Base-by-base conservation (phyloP, 2,329 filamentous ascomycete species). In the Passalora sequoiae region DNA sequence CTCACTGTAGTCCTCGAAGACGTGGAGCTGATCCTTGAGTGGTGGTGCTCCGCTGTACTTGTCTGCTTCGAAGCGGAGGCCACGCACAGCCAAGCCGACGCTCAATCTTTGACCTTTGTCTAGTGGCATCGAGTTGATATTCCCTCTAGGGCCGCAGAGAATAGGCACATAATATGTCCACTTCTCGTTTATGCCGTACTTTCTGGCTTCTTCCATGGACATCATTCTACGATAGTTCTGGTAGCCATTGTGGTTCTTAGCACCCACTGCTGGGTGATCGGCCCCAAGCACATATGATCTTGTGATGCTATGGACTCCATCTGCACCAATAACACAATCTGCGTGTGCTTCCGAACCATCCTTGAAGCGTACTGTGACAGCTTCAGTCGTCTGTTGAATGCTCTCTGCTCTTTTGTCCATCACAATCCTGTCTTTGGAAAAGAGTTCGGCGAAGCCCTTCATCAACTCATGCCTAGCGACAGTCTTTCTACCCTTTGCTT, bases 281-380 rank as follows among this genome's bases (percentile, higher is more conserved):
- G 54, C 44, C 7, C 60, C 60, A 2, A 72, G 63, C 40, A 76
- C 71, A n/a, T 67, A 67, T 17, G 59, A 60, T 9, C 66, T 62
- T 17, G 74, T 66, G 2, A 65, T 61, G 15, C 72, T 76, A 51
- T 73, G 70, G 35, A 78, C 70, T 28, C 76, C 76, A 55, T 78
- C 75, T 0, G 73, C 70, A 1, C 73, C 75, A 12, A 78, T 65
- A 17, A 77, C 54, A 29, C 76, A 56, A 49, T 78, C 72, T 0
- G 71, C 72, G 0, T 58, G 55, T 0, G 63, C 62, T 2, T 56
- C 63, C 0, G 65, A 68, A 4, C 70, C 73, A 51, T 78, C 75
- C n/a, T 65, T 59, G 51, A 78, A 78, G 19, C 54, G 54, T 1
- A 77, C 44, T 12, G 44, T 56, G 1, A 67, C 58, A 0, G 57